These are phyloP conservation scores for Colletotrichum costaricense DNA, from an alignment of 2,329 filamentous ascomycete genomes.

Conservation along the genomic window DNA sequence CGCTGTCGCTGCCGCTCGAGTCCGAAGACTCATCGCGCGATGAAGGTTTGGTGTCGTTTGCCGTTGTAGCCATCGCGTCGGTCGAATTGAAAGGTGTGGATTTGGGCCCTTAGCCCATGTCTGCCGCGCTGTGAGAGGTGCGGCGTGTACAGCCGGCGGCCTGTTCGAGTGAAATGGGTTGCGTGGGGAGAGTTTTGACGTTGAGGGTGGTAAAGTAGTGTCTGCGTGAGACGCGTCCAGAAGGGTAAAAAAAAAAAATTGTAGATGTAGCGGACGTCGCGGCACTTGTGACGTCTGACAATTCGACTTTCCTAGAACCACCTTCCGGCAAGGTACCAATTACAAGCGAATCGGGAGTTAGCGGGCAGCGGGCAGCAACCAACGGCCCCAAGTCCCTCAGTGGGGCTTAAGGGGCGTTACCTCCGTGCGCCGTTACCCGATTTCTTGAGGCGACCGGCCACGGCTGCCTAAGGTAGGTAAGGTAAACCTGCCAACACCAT, in stretches of 20 bases:
- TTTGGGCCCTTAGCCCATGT: conserved; percentile 20
- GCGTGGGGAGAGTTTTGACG: not conserved
- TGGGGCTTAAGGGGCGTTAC: not conserved
- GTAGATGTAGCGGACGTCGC: conserved; percentile 21
- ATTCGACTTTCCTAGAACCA: not conserved
- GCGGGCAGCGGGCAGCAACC: not conserved
- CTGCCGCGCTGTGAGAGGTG: conserved; percentile 1
- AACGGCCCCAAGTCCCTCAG: not conserved
- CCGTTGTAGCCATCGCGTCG: conserved; percentile 32
- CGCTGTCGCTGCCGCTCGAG: conserved; percentile 45
- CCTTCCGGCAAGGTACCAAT: conserved; percentile 1
- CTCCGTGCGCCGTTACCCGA: not conserved
- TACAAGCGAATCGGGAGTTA: conserved; percentile 3
- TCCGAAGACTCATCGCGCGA: conserved; percentile 35
- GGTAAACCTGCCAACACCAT: not conserved
- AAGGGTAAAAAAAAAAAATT: conserved; percentile 7
- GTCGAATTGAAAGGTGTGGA: conserved; percentile 2
- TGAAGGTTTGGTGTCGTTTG: conserved; percentile 17
- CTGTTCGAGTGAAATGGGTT: not conserved
- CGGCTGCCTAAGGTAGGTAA: too few species aligned
- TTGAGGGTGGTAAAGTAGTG: not conserved
- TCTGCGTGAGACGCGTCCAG: conserved; percentile 18
- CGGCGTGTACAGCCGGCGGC: not conserved
- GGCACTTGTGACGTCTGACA: conserved; percentile 29
- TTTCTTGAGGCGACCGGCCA: too few species aligned